Evolutionary conservation across 1,284 basidiomycete genomes (phyloP).

Genomic region (Cystobasidium sp.): DNA sequence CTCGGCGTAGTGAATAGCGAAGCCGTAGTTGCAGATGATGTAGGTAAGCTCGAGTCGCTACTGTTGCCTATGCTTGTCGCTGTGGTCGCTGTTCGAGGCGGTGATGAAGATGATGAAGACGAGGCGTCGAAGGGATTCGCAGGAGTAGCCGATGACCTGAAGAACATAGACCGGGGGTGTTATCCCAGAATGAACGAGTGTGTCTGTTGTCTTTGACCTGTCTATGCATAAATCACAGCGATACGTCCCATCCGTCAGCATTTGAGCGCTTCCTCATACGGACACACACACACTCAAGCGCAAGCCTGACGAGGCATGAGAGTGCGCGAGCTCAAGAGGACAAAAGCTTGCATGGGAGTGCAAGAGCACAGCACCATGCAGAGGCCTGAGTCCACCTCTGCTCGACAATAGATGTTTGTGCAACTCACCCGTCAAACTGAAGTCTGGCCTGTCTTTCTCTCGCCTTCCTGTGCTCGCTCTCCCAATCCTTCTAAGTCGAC

Average conservation of each 20-base stretch:
- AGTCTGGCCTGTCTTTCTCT: background rate
- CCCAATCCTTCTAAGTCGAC: background rate
- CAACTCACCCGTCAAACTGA: slow-evolving; percentile 1
- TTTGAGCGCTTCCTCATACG: no score
- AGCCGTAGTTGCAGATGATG: background rate
- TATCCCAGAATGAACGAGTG: background rate
- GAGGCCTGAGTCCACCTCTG: no score
- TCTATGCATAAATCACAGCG: background rate
- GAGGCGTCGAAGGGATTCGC: slow-evolving; percentile 18
- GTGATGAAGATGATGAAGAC: slow-evolving; percentile 17
- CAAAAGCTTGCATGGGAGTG: no score
- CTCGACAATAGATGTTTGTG: background rate
- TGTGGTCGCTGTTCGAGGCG: slow-evolving; percentile 6
- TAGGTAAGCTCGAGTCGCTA: slow-evolving; percentile 7
- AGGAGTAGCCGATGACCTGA: slow-evolving; percentile 12
- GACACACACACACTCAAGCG: no score
- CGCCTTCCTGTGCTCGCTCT: background rate
- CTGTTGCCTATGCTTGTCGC: background rate
- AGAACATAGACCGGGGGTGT: slow-evolving; percentile 16
- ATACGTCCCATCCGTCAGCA: no score
- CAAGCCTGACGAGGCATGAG: no score
- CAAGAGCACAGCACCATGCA: no score
- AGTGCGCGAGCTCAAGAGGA: no score
- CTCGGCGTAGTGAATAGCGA: slow-evolving; percentile 9
- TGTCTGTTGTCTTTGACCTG: no score